phyloP scores from a whole-genome alignment of 441 rosid genomes.

The Populus hybrid region DNA sequence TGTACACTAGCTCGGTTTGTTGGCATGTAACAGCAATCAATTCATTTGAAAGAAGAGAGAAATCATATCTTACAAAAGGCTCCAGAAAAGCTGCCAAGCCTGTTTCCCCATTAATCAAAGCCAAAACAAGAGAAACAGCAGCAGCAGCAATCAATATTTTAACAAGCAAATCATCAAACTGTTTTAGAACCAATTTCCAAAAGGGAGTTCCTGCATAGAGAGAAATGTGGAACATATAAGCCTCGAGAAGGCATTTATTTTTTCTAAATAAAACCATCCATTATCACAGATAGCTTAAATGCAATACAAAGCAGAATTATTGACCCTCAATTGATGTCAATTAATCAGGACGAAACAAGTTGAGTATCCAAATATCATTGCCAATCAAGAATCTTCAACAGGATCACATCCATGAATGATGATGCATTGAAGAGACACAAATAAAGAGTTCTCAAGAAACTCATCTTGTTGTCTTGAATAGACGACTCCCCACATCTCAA shows the following conservation, averaged over 20 bases:
- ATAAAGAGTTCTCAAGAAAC: not conserved
- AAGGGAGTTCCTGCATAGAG: constrained; percentile 81
- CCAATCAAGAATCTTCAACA: not conserved
- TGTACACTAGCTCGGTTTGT: not conserved
- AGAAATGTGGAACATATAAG: constrained; percentile 26
- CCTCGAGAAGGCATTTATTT: not conserved
- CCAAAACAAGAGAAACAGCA: constrained; percentile 75
- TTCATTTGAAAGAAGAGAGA: not conserved
- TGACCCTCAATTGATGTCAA: not conserved
- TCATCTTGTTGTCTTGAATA: not conserved
- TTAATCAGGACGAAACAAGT: not conserved
- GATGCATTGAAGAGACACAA: not conserved
- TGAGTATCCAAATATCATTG: not conserved
- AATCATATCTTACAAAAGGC: constrained; percentile 79
- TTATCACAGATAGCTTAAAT: not conserved
- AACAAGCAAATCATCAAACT: constrained; percentile 97
- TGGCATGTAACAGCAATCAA: not conserved
- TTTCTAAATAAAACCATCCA: constrained; percentile 11
- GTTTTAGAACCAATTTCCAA: constrained; percentile 97
- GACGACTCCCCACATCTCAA: not conserved
- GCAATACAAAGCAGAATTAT: not conserved
- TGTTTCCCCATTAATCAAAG: constrained; percentile 93
- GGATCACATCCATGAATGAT: not conserved
- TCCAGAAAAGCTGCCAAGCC: constrained; percentile 96
- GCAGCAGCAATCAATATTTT: constrained; percentile 98